Evolutionary conservation across 768 basidiomycete genomes (phyloP).

Genomic region (Cubamyces lactineus): DNA sequence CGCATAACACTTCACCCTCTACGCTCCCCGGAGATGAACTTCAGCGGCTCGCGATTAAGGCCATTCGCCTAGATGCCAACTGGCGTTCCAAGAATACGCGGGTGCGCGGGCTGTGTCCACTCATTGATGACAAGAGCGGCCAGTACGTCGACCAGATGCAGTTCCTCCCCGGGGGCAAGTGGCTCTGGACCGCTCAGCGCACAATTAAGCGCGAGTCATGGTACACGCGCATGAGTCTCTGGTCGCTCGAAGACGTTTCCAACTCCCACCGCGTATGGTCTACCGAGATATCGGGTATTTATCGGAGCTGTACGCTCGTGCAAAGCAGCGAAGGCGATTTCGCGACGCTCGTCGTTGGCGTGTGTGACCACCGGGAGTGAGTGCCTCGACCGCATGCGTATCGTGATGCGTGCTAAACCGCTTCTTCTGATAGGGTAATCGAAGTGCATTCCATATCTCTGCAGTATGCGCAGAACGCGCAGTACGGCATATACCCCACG

Average conservation of each 20-base stretch:
- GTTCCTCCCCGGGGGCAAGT: conserved; percentile 49
- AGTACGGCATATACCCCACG: conserved; percentile 17
- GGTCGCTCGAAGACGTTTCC: conserved; percentile 42
- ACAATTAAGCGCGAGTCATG: conserved; percentile 34
- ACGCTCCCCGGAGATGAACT: conserved; percentile 45
- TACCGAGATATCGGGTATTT: conserved; percentile 33
- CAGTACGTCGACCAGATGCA: conserved; percentile 50
- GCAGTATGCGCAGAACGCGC: conserved; percentile 7
- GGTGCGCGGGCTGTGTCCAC: conserved; percentile 41
- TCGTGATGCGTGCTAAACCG: background rate
- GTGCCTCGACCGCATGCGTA: background rate
- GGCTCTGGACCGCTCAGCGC: conserved; percentile 50
- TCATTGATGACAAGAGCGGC: conserved; percentile 38
- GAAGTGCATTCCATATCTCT: conserved; percentile 25
- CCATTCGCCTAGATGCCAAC: conserved; percentile 53
- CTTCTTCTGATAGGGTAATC: conserved; percentile 13
- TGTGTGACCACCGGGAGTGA: conserved; percentile 31
- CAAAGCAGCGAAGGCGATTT: conserved; percentile 17
- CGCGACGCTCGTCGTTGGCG: conserved; percentile 30
- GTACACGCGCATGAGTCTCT: conserved; percentile 46
- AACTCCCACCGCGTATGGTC: conserved; percentile 30
- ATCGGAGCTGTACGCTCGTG: conserved; percentile 28
- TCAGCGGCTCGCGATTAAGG: conserved; percentile 44
- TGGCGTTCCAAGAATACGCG: conserved; percentile 46
- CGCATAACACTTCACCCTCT: conserved; percentile 36